Conservation (phyloP, 169 alveolate species). For the Plasmodium reichenowi region DNA sequence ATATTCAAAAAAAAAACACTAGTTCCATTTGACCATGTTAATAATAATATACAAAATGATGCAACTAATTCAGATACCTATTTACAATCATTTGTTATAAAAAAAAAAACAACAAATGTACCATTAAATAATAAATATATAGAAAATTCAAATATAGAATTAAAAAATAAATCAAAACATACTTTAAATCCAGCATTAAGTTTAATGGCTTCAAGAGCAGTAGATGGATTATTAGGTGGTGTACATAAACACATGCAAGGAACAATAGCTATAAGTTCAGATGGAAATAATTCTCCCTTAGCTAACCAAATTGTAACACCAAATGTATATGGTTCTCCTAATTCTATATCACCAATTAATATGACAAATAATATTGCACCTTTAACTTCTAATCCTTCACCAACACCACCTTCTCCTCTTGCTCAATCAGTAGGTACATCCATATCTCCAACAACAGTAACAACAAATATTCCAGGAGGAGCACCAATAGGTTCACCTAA, state of each 20-base stretch:
- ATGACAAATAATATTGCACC: constrained; percentile 32
- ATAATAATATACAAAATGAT: constrained; percentile 5
- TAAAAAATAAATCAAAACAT: constrained; percentile 21
- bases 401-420: constrained; percentile 15
- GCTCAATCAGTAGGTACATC: neutral
- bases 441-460: neutral
- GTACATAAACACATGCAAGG: constrained; percentile 73
- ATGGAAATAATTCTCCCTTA: constrained; percentile 44
- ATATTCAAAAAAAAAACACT: neutral
- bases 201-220: constrained; percentile 56
- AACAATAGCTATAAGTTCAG: constrained; percentile 22
- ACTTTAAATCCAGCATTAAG: constrained; percentile 40
- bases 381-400: constrained; percentile 2
- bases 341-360: constrained; percentile 19
- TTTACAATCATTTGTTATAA: constrained; percentile 17
- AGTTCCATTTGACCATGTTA: neutral
- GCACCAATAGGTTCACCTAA: neutral
- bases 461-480: neutral
- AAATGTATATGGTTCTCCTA: constrained; percentile 24
- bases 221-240: constrained; percentile 57
- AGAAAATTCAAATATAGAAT: constrained; percentile 52
- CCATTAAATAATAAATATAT: constrained; percentile 24
- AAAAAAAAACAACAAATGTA: neutral
- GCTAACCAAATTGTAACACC: constrained; percentile 52
- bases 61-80: neutral